Evolutionary conservation across 108 stramenopile species (phyloP).

Genomic region (Schizochytrium sp.): DNA sequence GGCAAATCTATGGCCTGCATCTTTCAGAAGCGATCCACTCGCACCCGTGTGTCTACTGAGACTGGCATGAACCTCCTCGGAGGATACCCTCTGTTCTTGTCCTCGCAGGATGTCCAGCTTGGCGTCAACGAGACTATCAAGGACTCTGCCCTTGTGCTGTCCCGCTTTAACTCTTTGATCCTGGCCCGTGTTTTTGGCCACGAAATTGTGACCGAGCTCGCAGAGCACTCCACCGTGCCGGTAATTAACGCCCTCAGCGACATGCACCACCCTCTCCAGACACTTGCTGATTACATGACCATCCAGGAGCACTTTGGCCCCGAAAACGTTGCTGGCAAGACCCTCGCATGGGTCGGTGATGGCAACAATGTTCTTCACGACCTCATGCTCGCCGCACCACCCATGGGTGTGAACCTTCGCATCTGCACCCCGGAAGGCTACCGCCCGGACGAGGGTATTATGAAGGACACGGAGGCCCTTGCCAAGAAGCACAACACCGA

Average conservation of each 20-base stretch:
- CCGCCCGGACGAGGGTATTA: conserved; percentile 81
- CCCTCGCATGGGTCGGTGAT: conserved; percentile 97
- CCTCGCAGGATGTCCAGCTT: conserved; percentile 88
- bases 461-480: not conserved
- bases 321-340: conserved; percentile 74
- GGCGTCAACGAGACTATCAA: conserved; percentile 94
- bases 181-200: conserved; percentile 93
- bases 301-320: conserved; percentile 90
- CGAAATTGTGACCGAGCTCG: conserved; percentile 84
- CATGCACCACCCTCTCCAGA: conserved; percentile 95
- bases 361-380: conserved; percentile 98
- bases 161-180: conserved; percentile 89
- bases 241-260: conserved; percentile 96
- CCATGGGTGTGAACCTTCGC: conserved; percentile 91
- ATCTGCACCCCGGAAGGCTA: conserved; percentile 92
- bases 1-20: conserved; percentile 91
- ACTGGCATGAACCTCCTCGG: conserved; percentile 93
- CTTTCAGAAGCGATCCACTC: conserved; percentile 94
- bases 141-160: conserved; percentile 89
- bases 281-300: conserved; percentile 94
- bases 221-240: conserved; percentile 85
- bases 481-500: conserved; percentile 6
- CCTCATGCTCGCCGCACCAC: conserved; percentile 89
- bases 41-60: conserved; percentile 95
- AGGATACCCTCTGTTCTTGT: conserved; percentile 92